Conservation (phyloP, 139 green algal genomes). For the Tetraselmis chui region DNA sequence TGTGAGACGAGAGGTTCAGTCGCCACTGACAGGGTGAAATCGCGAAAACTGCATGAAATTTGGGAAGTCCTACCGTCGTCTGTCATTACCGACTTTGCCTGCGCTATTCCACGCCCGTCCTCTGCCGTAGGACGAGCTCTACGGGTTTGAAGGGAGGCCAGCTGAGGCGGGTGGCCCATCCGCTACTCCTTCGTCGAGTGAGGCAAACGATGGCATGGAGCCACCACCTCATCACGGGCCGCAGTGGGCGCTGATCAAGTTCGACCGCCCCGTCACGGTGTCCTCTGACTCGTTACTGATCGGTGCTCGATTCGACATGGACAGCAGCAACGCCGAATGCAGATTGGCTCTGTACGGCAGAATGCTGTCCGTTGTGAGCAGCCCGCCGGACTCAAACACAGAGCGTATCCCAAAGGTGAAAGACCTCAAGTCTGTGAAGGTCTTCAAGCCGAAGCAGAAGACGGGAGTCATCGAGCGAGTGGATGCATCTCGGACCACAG, state of each 20-base stretch:
- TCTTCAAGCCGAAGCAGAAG: constrained; percentile 50
- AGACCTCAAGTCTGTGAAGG: not conserved
- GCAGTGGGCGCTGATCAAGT: constrained; percentile 75
- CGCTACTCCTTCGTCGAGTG: not conserved
- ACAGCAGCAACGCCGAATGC: constrained; percentile 61
- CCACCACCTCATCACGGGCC: constrained; percentile 41
- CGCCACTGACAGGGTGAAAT: no score
- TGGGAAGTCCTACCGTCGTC: no score
- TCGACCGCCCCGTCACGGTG: constrained; percentile 75
- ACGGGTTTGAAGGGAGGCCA: constrained; percentile 64
- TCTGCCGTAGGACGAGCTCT: constrained; percentile 60
- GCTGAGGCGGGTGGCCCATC: not conserved
- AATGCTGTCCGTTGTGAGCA: constrained; percentile 33
- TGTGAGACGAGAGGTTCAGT: no score
- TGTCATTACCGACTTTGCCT: no score
- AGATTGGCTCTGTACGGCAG: constrained; percentile 84
- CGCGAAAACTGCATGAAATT: no score
- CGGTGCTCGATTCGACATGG: constrained; percentile 75
- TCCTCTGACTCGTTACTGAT: constrained; percentile 69
- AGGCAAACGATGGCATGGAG: not conserved
- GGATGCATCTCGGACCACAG: constrained; percentile 13
- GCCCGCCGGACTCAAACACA: not conserved
- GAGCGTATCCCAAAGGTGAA: not conserved
- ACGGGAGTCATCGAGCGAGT: constrained; percentile 69
- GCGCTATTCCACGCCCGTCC: no score